Evolutionary conservation across 768 basidiomycete genomes (phyloP).

Genomic region (Neoboletus magnificus): DNA sequence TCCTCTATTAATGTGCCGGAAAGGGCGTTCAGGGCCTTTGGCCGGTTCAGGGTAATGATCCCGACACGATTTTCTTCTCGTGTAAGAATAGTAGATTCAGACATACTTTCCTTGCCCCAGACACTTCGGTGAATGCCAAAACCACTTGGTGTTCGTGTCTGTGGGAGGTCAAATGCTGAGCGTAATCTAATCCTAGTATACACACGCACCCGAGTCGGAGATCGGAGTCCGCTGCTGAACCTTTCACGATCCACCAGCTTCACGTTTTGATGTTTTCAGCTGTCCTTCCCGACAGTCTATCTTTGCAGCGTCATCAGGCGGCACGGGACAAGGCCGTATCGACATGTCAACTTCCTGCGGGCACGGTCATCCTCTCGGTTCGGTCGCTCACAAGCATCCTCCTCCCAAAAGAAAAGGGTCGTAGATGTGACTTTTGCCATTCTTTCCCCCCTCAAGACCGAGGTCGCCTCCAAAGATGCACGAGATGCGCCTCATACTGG

Average conservation of each 20-base stretch:
- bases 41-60: constrained; percentile 80
- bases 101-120: constrained; percentile 13
- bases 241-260: background rate
- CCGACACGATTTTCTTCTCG: constrained; percentile 24
- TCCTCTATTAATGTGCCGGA: constrained; percentile 73
- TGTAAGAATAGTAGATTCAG: constrained; percentile 22
- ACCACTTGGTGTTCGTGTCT: background rate
- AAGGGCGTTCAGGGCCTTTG: constrained; percentile 84
- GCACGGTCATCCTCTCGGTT: constrained; percentile 47
- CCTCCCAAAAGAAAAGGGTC: constrained; percentile 54
- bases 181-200: constrained; percentile 12
- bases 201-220: background rate
- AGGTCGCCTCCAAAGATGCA: constrained; percentile 50
- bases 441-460: constrained; percentile 26
- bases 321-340: constrained; percentile 54
- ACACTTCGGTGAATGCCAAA: background rate
- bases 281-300: constrained; percentile 10
- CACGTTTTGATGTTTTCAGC: constrained; percentile 6
- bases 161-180: background rate
- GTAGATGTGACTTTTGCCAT: constrained; percentile 66
- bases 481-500: constrained; percentile 67
- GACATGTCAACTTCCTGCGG: constrained; percentile 36
- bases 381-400: constrained; percentile 47
- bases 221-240: background rate
- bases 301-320: constrained; percentile 42